These are phyloP conservation scores for Penicillium verrucosum DNA, from an alignment of 2,329 filamentous ascomycete species.

Conservation along the genomic window DNA sequence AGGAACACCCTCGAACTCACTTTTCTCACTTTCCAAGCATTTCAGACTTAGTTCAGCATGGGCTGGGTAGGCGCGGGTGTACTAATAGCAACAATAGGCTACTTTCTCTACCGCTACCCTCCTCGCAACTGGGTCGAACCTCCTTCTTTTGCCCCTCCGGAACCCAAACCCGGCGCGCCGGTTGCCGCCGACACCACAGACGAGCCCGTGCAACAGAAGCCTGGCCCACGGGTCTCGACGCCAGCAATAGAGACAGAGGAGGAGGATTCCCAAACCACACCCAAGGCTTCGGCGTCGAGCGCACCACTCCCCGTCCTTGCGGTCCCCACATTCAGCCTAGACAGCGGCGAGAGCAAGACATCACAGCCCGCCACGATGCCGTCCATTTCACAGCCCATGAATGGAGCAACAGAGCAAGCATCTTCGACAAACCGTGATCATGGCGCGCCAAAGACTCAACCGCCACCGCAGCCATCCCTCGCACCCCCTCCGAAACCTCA, in stretches of 20 bases:
- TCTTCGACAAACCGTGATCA: conserved; percentile 9
- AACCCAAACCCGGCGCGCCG: conserved; percentile 17
- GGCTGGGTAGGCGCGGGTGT: conserved; percentile 41
- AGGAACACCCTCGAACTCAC: neutral
- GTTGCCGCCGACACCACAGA: conserved; percentile 10
- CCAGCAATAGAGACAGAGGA: conserved; percentile 12
- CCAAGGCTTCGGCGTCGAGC: conserved; percentile 34
- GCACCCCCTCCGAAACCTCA: conserved; percentile 13
- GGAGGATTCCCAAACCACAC: conserved; percentile 34
- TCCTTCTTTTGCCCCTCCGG: conserved; percentile 14
- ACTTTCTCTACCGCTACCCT: conserved; percentile 41
- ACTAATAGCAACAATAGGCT: conserved; percentile 40
- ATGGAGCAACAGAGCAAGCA: conserved; percentile 2
- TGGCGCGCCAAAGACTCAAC: conserved; percentile 5
- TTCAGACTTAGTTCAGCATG: conserved; percentile 32
- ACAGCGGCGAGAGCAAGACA: conserved; percentile 17
- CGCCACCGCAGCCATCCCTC: conserved; percentile 8
- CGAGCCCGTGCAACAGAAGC: conserved; percentile 7
- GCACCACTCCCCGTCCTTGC: conserved; percentile 21
- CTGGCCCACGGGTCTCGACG: conserved; percentile 6
- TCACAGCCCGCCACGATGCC: conserved; percentile 5
- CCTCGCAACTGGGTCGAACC: conserved; percentile 32
- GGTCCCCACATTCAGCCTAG: conserved; percentile 35
- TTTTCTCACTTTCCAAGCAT: neutral
- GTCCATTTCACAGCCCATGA: conserved; percentile 5